Base-by-base conservation (phyloP, 768 basidiomycete species). In the Rhodotorula taiwanensis region DNA sequence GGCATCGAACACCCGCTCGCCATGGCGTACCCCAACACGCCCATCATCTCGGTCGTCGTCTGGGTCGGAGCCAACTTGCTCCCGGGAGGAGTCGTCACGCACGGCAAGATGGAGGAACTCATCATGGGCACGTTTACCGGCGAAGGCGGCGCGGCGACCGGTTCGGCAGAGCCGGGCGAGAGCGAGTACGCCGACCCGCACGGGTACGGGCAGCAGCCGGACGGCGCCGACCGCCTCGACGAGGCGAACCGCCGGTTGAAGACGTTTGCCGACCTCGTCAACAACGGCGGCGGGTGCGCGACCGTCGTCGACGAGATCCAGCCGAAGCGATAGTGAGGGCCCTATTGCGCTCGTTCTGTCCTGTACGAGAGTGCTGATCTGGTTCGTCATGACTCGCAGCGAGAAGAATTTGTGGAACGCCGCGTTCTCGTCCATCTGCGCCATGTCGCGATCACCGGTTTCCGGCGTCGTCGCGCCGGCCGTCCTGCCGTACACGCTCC, bases 41-140 rank as follows among this genome's bases (percentile, higher is more conserved):
- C 68, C 43, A 61, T 70, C 55, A 58, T 70, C 48, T 47, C 47
- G 8, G 48, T 43, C 34, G 48, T 58, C 34, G 64, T 50, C 3
- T 70, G 69, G 69, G 57, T 70, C 49, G 69, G 69, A 7, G 60
- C 64, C 25, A 70, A 70, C 59, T 51, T 70, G 4, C 31, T 55
- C 36, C 23, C 47, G 2, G 58, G 55, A 11, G 54, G 61, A 7
- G 20, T 33, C 42, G 64, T 70, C 52, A 64, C 56, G 10, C 61
- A 60, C 39, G 69, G 69, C 30, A 33, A 30, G 30, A 52, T 66
- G 30, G 65, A 66, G 49, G 52, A 66, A 27, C 61, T 70, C 52
- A 48, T 66, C 53, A 62, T 66, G 39, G 68, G 67, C 16, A 52
- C 66, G 11, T 70, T 66, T 53, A n/a, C 15, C 11, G 68, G 68